Percentiles rank a stretch among this genome's conserved stretches.
phyloP scores from a whole-genome alignment of 1,284 basidiomycete genomes.

The Hemileia vastatrix region DNA sequence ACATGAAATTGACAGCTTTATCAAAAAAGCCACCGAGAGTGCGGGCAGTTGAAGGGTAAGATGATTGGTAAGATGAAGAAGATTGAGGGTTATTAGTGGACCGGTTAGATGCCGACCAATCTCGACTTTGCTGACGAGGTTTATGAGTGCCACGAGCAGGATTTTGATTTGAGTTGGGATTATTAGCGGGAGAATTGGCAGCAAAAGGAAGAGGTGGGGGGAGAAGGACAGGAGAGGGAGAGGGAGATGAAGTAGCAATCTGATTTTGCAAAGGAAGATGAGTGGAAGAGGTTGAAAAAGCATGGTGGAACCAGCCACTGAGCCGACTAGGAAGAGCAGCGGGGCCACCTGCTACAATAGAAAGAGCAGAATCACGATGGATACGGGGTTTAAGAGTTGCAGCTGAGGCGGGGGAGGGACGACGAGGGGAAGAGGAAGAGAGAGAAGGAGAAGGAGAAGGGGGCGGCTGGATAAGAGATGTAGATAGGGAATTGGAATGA shows the following conservation, averaged over 20 bases:
- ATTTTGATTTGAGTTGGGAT: conserved; percentile 66
- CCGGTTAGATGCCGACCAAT: conserved; percentile 46
- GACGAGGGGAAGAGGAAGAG: neutral
- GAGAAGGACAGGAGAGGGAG: conserved; percentile 7
- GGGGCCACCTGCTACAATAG: neutral
- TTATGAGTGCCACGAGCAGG: conserved; percentile 70
- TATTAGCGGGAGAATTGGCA: conserved; percentile 45
- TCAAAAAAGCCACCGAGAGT: conserved; percentile 16
- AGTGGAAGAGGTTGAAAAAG: conserved; percentile 51
- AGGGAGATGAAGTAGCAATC: conserved; percentile 46
- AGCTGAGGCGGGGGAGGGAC: too few relatives aligned
- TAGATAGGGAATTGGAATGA: neutral
- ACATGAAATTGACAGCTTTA: conserved; percentile 22
- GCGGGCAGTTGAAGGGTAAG: conserved; percentile 6
- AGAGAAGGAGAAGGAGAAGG: conserved; percentile 1
- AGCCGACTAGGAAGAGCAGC: conserved; percentile 26
- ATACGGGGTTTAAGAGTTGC: neutral
- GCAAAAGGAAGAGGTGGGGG: conserved; percentile 51
- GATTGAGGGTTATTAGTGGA: conserved; percentile 38
- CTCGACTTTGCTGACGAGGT: conserved; percentile 63
- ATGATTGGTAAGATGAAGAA: conserved; percentile 18
- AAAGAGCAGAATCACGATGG: neutral
- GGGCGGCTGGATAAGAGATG: conserved; percentile 2
- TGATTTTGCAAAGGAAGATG: conserved; percentile 62
- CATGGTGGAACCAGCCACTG: conserved; percentile 30